Evolutionary conservation across 2,329 filamentous ascomycete genomes (phyloP).

Genomic region (Cladophialophora immunda): DNA sequence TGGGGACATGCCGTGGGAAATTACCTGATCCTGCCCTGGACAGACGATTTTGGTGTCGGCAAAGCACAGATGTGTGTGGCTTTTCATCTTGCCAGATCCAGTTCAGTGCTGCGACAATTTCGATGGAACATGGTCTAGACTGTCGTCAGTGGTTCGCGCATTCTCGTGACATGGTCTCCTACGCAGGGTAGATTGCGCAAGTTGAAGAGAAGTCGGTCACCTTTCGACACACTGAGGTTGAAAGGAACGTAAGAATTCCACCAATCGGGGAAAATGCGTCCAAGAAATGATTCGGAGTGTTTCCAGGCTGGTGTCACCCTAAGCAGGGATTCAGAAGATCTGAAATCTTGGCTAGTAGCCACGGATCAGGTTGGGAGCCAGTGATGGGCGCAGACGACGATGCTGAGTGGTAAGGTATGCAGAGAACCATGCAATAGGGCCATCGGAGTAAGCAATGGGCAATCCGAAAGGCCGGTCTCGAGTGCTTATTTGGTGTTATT

Average conservation of each 20-base stretch:
- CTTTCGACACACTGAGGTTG: background rate
- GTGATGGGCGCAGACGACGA: background rate
- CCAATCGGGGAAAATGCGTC: background rate
- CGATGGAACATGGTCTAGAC: background rate
- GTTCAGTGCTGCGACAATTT: background rate
- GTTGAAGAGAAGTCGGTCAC: background rate
- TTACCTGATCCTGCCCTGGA: background rate
- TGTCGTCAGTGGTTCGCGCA: background rate
- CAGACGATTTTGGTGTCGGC: background rate
- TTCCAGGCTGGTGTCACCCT: background rate
- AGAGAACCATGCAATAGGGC: constrained; percentile 4
- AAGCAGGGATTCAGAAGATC: background rate
- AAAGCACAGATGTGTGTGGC: background rate
- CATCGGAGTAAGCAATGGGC: background rate
- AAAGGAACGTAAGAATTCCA: background rate
- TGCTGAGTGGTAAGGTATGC: background rate
- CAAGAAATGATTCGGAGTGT: background rate
- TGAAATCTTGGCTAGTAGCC: background rate
- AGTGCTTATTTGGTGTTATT: background rate
- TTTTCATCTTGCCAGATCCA: background rate
- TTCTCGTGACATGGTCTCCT: background rate
- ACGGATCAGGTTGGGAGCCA: background rate
- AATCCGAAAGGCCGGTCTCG: background rate
- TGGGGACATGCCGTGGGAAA: background rate
- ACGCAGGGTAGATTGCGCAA: background rate